Evolutionary conservation across 2,329 filamentous ascomycete species (phyloP), one percentile per base, ranked within the genome.

Genomic region (Ampelomyces quisqualis): DNA sequence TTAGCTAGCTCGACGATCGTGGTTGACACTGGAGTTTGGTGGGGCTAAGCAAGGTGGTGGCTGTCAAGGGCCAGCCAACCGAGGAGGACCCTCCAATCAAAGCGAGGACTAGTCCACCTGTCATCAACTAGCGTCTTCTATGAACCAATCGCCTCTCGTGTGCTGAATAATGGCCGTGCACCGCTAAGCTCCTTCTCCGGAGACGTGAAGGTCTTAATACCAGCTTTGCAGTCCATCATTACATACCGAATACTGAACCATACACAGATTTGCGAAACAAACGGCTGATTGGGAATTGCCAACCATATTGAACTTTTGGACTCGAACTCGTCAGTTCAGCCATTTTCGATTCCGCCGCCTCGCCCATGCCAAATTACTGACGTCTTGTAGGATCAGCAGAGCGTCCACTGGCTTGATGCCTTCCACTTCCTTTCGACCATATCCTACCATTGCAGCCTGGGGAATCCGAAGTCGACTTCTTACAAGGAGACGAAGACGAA

Each of bases 241-340:
- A 30, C 13, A 15, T 5, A 30, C 27, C 27, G 27, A 30, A 30
- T 30, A 15, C 27, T 14, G 27, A 14, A 30, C 27, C 27, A 30
- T 30, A 30, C 14, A 14, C 27, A 30, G 7, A 30, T 3, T 30
- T 15, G 27, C 13, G 27, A 30, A 11, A 30, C 27, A 30, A 30
- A 30, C 27, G 27, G 27, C 27, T 30, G 27, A 17, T 30, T 30
- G n/a, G n/a, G n/a, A n/a, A n/a, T n/a, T n/a, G n/a, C n/a, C n/a
- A n/a, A n/a, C n/a, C n/a, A n/a, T n/a, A n/a, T n/a, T n/a, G n/a
- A n/a, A n/a, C n/a, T n/a, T n/a, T n/a, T n/a, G n/a, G n/a, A n/a
- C n/a, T n/a, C n/a, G n/a, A n/a, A n/a, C n/a, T n/a, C n/a, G n/a
- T n/a, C n/a, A n/a, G n/a, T n/a, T n/a, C n/a, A n/a, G n/a, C n/a